A percentile compares a stretch with the other conserved stretches of the same genome.
These are phyloP conservation scores for Fusarium sp. DNA, from an alignment of 2,329 filamentous ascomycete genomes.

Conservation along the genomic window DNA sequence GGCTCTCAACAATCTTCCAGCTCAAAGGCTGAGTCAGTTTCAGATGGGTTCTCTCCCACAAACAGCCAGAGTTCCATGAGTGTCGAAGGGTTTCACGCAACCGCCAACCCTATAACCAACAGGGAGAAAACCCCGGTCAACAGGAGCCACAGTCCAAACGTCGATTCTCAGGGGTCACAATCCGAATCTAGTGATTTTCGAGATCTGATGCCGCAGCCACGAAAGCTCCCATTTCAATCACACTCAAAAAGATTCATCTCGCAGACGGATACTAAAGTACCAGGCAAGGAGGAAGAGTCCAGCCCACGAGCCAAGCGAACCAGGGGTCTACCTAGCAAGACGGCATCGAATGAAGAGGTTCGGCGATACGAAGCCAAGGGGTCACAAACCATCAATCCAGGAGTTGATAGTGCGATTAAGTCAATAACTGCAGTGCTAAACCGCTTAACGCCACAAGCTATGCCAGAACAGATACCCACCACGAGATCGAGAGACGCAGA, in stretches of 20 bases:
- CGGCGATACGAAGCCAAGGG: neutral
- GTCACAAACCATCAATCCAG: neutral
- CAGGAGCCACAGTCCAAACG: neutral
- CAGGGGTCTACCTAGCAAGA: neutral
- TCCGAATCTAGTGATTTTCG: conserved; percentile 34
- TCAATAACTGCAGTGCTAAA: neutral
- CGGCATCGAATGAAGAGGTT: neutral
- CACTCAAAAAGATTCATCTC: neutral
- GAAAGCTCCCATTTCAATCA: conserved; percentile 44
- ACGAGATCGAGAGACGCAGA: conserved; percentile 5
- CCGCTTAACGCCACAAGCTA: neutral
- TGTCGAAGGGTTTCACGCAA: neutral
- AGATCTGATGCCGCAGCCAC: conserved; percentile 45
- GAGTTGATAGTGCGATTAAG: neutral
- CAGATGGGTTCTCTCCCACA: neutral
- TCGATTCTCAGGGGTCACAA: neutral
- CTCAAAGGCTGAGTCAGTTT: neutral
- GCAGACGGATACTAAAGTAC: neutral
- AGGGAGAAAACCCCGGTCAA: neutral
- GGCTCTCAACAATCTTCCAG: neutral
- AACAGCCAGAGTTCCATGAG: neutral
- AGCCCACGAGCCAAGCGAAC: neutral
- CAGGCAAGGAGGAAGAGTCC: neutral
- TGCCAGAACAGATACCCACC: neutral
- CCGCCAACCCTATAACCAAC: neutral